These are phyloP conservation scores for Syzygium syzygioides DNA, from an alignment of 441 rosid genomes.

Conservation along the genomic window DNA sequence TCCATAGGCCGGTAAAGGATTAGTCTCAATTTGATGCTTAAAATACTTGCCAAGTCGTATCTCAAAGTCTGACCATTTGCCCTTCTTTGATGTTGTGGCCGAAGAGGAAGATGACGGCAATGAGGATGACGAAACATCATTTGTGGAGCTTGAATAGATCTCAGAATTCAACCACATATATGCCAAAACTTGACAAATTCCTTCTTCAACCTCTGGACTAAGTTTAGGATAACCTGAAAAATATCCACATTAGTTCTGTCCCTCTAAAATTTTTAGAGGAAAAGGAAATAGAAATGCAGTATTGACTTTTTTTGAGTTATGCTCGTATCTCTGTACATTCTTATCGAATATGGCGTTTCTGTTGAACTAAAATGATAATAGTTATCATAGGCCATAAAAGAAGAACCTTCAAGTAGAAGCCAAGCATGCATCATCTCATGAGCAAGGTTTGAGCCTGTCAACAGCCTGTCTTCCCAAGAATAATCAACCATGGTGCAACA, in stretches of 20 bases:
- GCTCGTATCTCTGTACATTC: not conserved
- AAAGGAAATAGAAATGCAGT: not conserved
- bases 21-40: not conserved
- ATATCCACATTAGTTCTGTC: not conserved
- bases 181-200: constrained; percentile 12
- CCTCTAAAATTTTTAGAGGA: not conserved
- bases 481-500: not conserved
- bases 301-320: not conserved
- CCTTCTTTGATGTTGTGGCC: not conserved
- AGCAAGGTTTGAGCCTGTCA: constrained; percentile 9
- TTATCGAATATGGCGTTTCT: not conserved
- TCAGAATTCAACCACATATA: constrained; percentile 7
- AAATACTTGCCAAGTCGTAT: not conserved
- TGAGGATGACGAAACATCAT: not conserved
- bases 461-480: not conserved
- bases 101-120: not conserved
- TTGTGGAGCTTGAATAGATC: not conserved
- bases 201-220: constrained; percentile 7
- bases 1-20: not conserved
- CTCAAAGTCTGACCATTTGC: constrained; percentile 1
- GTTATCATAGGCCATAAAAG: not conserved
- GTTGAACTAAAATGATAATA: not conserved
- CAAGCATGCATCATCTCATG: constrained; percentile 12
- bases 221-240: constrained; percentile 5
- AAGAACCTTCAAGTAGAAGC: not conserved